Conservation (phyloP, 768 basidiomycete genomes). For the Dioszegia hungarica region DNA sequence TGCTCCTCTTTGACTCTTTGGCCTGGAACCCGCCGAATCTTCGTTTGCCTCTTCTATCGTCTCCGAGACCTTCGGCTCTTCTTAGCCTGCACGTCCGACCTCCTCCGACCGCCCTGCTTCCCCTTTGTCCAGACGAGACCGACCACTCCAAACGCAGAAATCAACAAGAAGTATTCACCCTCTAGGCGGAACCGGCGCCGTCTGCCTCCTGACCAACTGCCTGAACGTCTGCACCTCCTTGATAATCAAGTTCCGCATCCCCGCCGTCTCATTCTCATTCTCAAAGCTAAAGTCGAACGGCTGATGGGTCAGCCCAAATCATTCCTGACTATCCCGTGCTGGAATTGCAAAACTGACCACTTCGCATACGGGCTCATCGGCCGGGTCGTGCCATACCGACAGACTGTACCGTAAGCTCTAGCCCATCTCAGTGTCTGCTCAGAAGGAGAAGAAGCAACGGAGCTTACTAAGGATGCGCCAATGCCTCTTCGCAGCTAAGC, state of each 20-base stretch:
- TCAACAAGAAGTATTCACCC: slow-evolving; percentile 23
- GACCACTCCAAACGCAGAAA: too few species aligned
- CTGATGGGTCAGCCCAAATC: slow-evolving; percentile 48
- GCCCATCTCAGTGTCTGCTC: slow-evolving; percentile 85
- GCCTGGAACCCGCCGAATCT: too few species aligned
- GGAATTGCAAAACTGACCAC: slow-evolving; percentile 52
- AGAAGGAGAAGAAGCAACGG: slow-evolving; percentile 63
- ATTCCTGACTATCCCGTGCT: not conserved
- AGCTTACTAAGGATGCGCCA: slow-evolving; percentile 77
- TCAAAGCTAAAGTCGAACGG: slow-evolving; percentile 95
- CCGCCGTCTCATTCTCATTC: slow-evolving; percentile 91
- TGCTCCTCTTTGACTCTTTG: too few species aligned
- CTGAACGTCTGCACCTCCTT: slow-evolving; percentile 83
- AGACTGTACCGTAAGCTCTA: slow-evolving; percentile 59
- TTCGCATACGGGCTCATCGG: slow-evolving; percentile 84
- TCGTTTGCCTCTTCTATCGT: too few species aligned
- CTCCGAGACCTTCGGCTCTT: too few species aligned
- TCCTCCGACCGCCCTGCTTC: too few species aligned
- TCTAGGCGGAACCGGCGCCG: slow-evolving; percentile 55
- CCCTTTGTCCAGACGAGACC: too few species aligned
- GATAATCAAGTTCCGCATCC: slow-evolving; percentile 93
- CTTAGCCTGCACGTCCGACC: too few species aligned
- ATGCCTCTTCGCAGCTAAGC: slow-evolving; percentile 90
- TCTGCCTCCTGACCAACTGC: slow-evolving; percentile 79
- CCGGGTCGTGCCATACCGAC: slow-evolving; percentile 93